phyloP scores from a whole-genome alignment of 805 yeast species.

The Cyberlindnera americana region DNA sequence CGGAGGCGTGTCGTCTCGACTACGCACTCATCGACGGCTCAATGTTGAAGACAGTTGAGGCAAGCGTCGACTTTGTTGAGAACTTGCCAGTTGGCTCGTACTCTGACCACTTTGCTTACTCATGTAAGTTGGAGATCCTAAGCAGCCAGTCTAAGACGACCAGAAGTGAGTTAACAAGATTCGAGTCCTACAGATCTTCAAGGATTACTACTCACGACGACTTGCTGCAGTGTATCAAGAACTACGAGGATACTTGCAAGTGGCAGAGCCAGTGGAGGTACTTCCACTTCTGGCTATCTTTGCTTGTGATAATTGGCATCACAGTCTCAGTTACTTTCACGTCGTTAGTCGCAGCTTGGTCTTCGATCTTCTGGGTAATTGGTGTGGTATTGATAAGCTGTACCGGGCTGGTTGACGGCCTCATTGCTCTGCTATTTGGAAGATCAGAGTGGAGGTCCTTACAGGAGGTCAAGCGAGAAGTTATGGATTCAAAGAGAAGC shows the following conservation, averaged over 20 bases:
- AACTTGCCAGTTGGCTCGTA: conserved; percentile 63
- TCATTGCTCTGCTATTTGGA: conserved; percentile 77
- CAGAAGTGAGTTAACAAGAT: not conserved
- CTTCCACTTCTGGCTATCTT: conserved; percentile 56
- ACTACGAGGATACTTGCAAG: conserved; percentile 48
- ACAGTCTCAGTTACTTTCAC: conserved; percentile 58
- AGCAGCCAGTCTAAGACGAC: too few relatives aligned
- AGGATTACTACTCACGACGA: conserved; percentile 9
- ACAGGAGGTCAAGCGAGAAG: conserved; percentile 70
- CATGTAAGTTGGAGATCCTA: conserved; percentile 38
- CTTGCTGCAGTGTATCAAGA: conserved; percentile 37
- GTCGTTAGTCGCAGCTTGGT: conserved; percentile 51
- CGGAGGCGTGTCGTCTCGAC: conserved; percentile 72
- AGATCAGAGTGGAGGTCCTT: conserved; percentile 76
- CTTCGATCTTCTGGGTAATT: conserved; percentile 62
- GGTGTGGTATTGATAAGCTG: conserved; percentile 52
- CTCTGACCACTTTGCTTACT: conserved; percentile 91
- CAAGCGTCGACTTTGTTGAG: conserved; percentile 74
- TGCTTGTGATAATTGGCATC: conserved; percentile 49
- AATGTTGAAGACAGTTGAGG: conserved; percentile 50
- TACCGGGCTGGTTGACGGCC: conserved; percentile 70
- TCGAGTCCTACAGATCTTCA: not conserved
- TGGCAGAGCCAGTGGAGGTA: conserved; percentile 66
- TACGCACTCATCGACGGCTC: conserved; percentile 74
- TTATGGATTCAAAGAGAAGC: conserved; percentile 33